A percentile compares a stretch with the other conserved stretches of the same genome.
These are phyloP conservation scores for Ceratobasidium sp. DNA, from an alignment of 1,284 basidiomycete genomes.

Conservation along the genomic window DNA sequence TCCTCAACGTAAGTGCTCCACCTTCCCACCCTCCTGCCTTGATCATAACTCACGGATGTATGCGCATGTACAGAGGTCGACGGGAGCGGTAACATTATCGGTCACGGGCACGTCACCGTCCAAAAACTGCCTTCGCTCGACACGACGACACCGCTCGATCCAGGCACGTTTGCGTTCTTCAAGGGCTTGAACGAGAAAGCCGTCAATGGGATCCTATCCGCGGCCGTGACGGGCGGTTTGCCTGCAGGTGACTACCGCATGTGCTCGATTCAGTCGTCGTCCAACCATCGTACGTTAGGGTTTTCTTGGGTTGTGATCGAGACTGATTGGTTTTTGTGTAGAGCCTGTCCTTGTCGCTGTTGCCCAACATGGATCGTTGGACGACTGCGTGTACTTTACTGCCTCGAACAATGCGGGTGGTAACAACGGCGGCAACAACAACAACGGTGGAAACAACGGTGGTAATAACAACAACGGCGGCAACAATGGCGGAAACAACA, in stretches of 20 bases:
- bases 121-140: slow-evolving; percentile 60
- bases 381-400: slow-evolving; percentile 57
- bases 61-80: slow-evolving; percentile 46
- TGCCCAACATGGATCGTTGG: slow-evolving; percentile 60
- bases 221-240: slow-evolving; percentile 59
- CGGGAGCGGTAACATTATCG: slow-evolving; percentile 44
- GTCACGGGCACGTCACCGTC: slow-evolving; percentile 72
- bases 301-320: not conserved
- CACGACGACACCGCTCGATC: slow-evolving; percentile 61
- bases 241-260: slow-evolving; percentile 64
- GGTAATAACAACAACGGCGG: not conserved
- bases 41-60: slow-evolving; percentile 1
- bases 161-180: slow-evolving; percentile 69
- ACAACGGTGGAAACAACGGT: not conserved
- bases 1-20: slow-evolving; percentile 50
- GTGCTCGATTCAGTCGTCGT: slow-evolving; percentile 60
- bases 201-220: slow-evolving; percentile 47
- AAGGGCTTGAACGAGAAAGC: slow-evolving; percentile 51
- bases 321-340: slow-evolving; percentile 43
- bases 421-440: slow-evolving; percentile 11
- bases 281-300: slow-evolving; percentile 57
- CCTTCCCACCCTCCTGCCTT: not conserved
- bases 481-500: slow-evolving; percentile 7
- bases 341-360: slow-evolving; percentile 60
- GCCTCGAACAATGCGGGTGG: not conserved